Conservation (phyloP, 2,329 filamentous ascomycete genomes). For the Beauveria pseudobassiana region DNA sequence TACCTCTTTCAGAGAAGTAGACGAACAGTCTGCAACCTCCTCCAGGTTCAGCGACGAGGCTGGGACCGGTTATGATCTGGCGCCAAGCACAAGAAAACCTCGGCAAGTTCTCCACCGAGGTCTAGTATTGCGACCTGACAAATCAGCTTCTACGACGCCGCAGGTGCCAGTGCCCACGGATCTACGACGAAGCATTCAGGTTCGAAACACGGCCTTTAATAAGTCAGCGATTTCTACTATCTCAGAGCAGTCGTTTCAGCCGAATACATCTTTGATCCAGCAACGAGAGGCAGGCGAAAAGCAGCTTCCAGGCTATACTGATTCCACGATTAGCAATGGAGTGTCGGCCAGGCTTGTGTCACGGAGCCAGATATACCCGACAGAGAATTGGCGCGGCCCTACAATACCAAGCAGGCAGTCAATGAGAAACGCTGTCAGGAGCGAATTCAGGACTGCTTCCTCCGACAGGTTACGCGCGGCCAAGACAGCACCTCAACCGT, state of each 20-base stretch:
- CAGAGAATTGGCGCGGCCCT: not conserved
- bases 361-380: not conserved
- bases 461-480: not conserved
- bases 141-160: constrained; percentile 17
- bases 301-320: not conserved
- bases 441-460: not conserved
- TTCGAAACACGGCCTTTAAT: not conserved
- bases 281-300: not conserved
- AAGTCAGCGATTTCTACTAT: not conserved
- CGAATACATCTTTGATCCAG: not conserved
- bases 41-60: constrained; percentile 17
- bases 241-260: not conserved
- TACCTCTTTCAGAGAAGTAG: constrained; percentile 23
- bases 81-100: not conserved
- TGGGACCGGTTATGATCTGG: not conserved
- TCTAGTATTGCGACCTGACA: not conserved
- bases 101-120: not conserved
- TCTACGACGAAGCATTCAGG: not conserved
- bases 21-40: constrained; percentile 18
- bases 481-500: not conserved
- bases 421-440: not conserved
- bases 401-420: constrained; percentile 1
- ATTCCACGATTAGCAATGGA: not conserved
- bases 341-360: not conserved
- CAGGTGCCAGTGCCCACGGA: constrained; percentile 15